Base-by-base conservation (phyloP, 1,284 basidiomycete genomes). In the Vanrija pseudolonga region DNA sequence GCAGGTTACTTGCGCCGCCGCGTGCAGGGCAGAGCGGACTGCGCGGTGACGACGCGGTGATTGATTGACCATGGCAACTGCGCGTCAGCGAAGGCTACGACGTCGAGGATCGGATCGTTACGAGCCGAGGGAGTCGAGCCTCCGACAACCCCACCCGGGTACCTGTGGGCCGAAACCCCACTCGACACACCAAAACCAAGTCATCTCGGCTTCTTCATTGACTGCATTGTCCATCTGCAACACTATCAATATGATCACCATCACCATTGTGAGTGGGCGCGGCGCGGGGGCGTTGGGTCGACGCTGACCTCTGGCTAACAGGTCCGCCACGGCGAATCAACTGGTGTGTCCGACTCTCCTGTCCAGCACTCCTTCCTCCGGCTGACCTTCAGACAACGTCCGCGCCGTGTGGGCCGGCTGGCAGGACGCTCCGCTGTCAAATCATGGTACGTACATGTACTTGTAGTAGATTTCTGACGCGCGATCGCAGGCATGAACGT, bases 261-360 rank as follows among this genome's bases (percentile, higher is more conserved):
- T 80, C 18, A 79, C 69, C 7, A 69, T 78, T 38, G 75, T 78
- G 53, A 55, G 59, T 48, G 3, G 12, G 20, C 12, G 44, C 37
- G n/a, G n/a, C n/a, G n/a, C n/a, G n/a, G n/a, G n/a, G n/a, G n/a
- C n/a, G n/a, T n/a, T n/a, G n/a, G n/a, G n/a, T n/a, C n/a, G n/a
- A n/a, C 15, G 37, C 53, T 44, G 47, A 45, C 44, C 8, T 17
- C 6, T 12, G 11, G 15, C 8, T 38, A 42, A 28, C 53, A 87
- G 86, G 82, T 89, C 60, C 80, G 89, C 59, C 89, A 91, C 71
- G 89, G 85, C 45, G 87, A 91, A 68, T 89, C 87, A 3, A 84
- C 81, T 43, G 88, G 89, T 71, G 84, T 84, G 66, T 26, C 26
- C 15, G 12, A 32, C 15, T 32, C 18, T 19, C n/a, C n/a, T n/a